phyloP scores from a whole-genome alignment of 257 asterid genomes.

The Solanum pinnatisectum region DNA sequence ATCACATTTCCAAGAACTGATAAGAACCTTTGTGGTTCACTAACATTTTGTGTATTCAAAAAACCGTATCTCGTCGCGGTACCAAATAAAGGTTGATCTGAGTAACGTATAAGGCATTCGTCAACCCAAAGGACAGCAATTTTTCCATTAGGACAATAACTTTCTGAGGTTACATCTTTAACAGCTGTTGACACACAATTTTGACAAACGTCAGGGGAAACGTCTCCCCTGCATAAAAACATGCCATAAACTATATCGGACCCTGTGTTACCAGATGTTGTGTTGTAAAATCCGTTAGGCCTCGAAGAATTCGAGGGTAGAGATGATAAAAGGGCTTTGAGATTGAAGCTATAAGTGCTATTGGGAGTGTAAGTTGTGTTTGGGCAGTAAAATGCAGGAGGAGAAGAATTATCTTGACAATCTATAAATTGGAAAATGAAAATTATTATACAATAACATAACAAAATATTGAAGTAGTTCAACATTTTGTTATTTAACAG shows the following conservation, averaged over 20 bases:
- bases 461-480: neutral
- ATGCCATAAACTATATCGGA: neutral
- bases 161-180: neutral
- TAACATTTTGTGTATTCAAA: neutral
- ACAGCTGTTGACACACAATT: neutral
- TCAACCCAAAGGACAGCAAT: neutral
- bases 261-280: neutral
- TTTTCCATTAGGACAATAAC: neutral
- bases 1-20: neutral
- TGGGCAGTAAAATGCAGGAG: neutral
- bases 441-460: neutral
- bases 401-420: neutral
- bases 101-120: neutral
- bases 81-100: neutral
- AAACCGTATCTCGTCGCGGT: neutral
- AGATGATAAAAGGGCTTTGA: neutral
- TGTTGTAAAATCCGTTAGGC: neutral
- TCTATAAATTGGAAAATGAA: neutral
- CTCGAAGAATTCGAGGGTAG: constrained; percentile 2
- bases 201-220: neutral
- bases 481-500: neutral
- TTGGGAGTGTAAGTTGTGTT: neutral
- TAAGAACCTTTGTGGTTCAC: neutral
- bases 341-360: constrained; percentile 1
- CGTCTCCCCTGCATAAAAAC: constrained; percentile 19